Evolutionary conservation across 2,329 filamentous ascomycete genomes (phyloP), one percentile per base, ranked within the genome.

Genomic region (Hypoxylon sp.): DNA sequence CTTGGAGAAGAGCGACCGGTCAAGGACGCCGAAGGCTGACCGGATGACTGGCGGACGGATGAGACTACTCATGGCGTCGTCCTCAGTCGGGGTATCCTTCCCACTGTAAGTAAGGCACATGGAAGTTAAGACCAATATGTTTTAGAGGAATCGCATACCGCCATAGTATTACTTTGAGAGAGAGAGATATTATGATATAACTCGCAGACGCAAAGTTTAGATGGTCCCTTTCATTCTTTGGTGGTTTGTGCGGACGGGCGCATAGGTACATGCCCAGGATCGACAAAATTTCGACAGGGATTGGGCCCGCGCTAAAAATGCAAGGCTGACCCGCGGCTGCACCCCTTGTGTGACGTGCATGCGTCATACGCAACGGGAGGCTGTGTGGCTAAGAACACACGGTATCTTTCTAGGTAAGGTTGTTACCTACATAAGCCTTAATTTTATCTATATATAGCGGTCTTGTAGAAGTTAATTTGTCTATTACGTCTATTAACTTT

Each of bases 11-110:
- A 97, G 90, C 14, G 90, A 86, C 72, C 93, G 90, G 82, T 99
- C 94, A 70, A 99, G 88, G 53, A 88, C 87, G 58, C 56, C 72
- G 76, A 90, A 90, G 83, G 93, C 92, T 65, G 91, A 78, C 79
- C 92, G 91, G 74, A 95, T 91, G 65, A 94, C 84, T 23, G 94
- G 94, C 50, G 94, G 93, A 71, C 90, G 89, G 79, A 97, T 93
- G 55, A 88, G 77, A 69, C 81, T 89, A 62, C 71, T 63, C 61
- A 65, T 65, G 45, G 34, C 49, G 57, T 65, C 73, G 50, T 82
- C 80, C 65, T 79, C 76, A 30, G 65, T 51, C 48, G 66, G 51
- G 51, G 55, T 46, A 59, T 71, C 65, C 73, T 75, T 63, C 1
- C 6, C 7, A 28, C n/a, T 5, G 52, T 62, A 30, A 60, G 56